A percentile compares a stretch with the other conserved stretches of the same genome.
phyloP scores from a whole-genome alignment of 805 yeast genomes.

The Hanseniaspora thailandica region DNA sequence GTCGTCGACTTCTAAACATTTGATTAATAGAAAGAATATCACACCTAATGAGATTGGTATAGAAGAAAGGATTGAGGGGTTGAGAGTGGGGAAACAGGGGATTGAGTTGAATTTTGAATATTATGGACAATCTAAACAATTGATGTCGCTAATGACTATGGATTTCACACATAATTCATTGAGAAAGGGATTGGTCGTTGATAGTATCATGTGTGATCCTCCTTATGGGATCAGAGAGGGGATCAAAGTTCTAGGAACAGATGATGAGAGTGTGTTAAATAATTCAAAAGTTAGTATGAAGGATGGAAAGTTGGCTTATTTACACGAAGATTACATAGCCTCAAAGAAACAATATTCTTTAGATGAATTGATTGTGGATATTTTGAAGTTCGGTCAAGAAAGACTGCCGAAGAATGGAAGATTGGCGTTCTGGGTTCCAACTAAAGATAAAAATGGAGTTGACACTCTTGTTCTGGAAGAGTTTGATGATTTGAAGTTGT shows the following conservation, averaged over 20 bases:
- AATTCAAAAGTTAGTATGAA: slow-evolving; percentile 68
- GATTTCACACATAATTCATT: slow-evolving; percentile 89
- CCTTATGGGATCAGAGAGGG: slow-evolving; percentile 98
- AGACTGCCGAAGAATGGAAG: slow-evolving; percentile 68
- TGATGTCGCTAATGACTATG: slow-evolving; percentile 74
- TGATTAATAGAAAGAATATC: slow-evolving; percentile 29
- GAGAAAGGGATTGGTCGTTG: slow-evolving; percentile 49
- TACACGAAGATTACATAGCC: slow-evolving; percentile 73
- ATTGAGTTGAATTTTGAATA: slow-evolving; percentile 61
- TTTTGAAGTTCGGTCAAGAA: slow-evolving; percentile 58
- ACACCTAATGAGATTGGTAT: slow-evolving; percentile 17
- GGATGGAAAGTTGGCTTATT: slow-evolving; percentile 65
- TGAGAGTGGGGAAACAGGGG: background rate
- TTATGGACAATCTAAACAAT: slow-evolving; percentile 46
- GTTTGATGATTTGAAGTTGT: slow-evolving; percentile 25
- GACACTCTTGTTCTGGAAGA: slow-evolving; percentile 51
- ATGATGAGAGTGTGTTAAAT: slow-evolving; percentile 49
- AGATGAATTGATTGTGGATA: slow-evolving; percentile 63
- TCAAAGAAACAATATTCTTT: slow-evolving; percentile 85
- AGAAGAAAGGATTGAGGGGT: slow-evolving; percentile 3
- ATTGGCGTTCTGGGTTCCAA: slow-evolving; percentile 94
- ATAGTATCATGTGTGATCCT: slow-evolving; percentile 87
- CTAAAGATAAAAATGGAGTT: slow-evolving; percentile 74
- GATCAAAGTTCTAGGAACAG: slow-evolving; percentile 80
- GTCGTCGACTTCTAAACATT: slow-evolving; percentile 29